Base-by-base conservation (phyloP, 768 basidiomycete species). In the Gloeopeniophorella convolvens region DNA sequence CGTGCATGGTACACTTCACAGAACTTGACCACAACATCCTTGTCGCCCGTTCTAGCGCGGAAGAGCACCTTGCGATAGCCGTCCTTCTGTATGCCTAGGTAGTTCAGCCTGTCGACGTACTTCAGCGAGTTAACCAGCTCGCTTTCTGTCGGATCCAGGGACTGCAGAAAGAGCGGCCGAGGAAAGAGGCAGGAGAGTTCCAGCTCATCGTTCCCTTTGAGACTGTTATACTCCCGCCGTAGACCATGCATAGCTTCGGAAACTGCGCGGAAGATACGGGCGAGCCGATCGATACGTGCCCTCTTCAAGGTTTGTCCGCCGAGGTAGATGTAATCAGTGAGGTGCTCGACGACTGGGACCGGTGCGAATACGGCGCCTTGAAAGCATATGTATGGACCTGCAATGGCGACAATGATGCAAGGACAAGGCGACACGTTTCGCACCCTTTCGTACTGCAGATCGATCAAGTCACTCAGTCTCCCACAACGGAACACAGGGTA, bases 21-120 rank as follows among this genome's bases (percentile, higher is more conserved):
- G 48, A 59, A 59, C 42, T 59, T 59, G 39, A 59, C 39, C 4
- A 59, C 36, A n/a, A 59, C 49, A 3, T 27, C 12, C 24, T 33
- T 1, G 4, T 33, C 23, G 24, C 27, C 13, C 32, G 13, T 18
- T 10, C 9, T 30, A 31, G 27, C 31, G 18, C 6, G 43, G 15
- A 30, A 45, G 10, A 33, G 31, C 11, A 11, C n/a, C 27, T 18
- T 24, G 2, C 15, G 43, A 18, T 30, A 33, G 24, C 31, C 43
- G 31, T n/a, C 31, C 16, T n/a, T n/a, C 37, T 15, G 12, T 21
- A 16, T 39, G 37, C 18, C 18, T 13, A 11, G 16, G 37, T 39
- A 39, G 11, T n/a, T 21, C 16, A 39, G 20, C 37, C 37, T 16
- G 16, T n/a, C 16, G 16, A n/a, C 20, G 37, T 39, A 39, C 37